Conservation (phyloP, 2,329 filamentous ascomycete genomes). For the Escovopsis sp. region DNA sequence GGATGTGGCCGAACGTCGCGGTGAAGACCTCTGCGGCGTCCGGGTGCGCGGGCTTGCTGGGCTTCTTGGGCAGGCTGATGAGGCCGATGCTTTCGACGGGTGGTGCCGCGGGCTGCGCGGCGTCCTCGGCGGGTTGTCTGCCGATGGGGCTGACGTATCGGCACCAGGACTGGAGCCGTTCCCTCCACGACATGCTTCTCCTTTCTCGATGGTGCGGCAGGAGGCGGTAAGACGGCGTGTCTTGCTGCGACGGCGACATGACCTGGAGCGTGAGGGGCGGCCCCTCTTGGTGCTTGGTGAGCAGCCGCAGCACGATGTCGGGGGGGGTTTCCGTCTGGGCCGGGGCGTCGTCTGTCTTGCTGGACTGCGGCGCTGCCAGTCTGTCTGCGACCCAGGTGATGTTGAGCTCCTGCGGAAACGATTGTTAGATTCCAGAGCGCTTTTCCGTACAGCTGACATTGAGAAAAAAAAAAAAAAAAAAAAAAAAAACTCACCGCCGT, state of each 20-base stretch:
- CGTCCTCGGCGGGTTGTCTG: neutral
- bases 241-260: conserved; percentile 6
- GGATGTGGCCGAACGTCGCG: conserved; percentile 37
- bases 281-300: conserved; percentile 16
- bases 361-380: neutral
- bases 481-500: conserved; percentile 14
- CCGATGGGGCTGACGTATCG: conserved; percentile 13
- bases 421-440: neutral
- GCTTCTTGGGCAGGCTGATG: neutral
- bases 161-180: conserved; percentile 18
- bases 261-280: conserved; percentile 8
- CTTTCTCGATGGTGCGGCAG: conserved; percentile 16
- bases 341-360: neutral
- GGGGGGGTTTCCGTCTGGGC: conserved; percentile 22
- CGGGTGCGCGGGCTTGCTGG: neutral
- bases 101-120: neutral
- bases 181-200: conserved; percentile 20
- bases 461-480: neutral
- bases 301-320: conserved; percentile 31
- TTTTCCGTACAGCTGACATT: neutral
- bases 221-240: conserved; percentile 5
- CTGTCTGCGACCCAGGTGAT: conserved; percentile 28
- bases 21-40: conserved; percentile 13
- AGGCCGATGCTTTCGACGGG: neutral
- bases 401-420: conserved; percentile 16